These are phyloP conservation scores for Cyberlindnera lachancei DNA, from an alignment of 805 yeast species.

Conservation along the genomic window DNA sequence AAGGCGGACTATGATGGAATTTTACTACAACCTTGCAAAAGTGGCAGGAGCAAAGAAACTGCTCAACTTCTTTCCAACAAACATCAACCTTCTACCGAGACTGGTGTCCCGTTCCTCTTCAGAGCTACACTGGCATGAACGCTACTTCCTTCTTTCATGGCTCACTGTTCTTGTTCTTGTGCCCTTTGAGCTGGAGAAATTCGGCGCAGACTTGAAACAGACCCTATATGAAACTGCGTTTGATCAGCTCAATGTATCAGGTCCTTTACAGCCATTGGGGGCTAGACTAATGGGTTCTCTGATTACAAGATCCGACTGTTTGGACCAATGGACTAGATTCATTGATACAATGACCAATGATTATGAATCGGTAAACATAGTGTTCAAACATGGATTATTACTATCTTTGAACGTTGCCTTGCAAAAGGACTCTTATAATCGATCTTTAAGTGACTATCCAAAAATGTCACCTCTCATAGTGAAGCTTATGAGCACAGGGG, in stretches of 20 bases:
- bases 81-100: conserved; percentile 40
- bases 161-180: conserved; percentile 58
- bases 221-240: conserved; percentile 30
- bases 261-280: conserved; percentile 29
- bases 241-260: conserved; percentile 33
- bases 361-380: conserved; percentile 6
- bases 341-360: conserved; percentile 11
- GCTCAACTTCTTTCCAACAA: conserved; percentile 51
- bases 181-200: conserved; percentile 55
- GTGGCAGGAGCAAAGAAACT: conserved; percentile 59
- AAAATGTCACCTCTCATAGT: neutral
- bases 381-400: conserved; percentile 11
- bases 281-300: conserved; percentile 25
- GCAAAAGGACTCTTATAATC: conserved; percentile 15
- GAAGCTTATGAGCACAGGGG: neutral
- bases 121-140: conserved; percentile 35
- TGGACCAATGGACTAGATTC: conserved; percentile 7
- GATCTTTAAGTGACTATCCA: neutral
- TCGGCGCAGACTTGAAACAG: conserved; percentile 26
- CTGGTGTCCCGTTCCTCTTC: conserved; percentile 24
- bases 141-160: conserved; percentile 59
- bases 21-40: conserved; percentile 56
- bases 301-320: conserved; percentile 20
- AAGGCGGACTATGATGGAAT: conserved; percentile 9
- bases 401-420: conserved; percentile 14